A percentile compares a stretch with the other conserved stretches of the same genome.
Conservation (phyloP, 2,329 filamentous ascomycete genomes). For the Corinectria fuckeliana region DNA sequence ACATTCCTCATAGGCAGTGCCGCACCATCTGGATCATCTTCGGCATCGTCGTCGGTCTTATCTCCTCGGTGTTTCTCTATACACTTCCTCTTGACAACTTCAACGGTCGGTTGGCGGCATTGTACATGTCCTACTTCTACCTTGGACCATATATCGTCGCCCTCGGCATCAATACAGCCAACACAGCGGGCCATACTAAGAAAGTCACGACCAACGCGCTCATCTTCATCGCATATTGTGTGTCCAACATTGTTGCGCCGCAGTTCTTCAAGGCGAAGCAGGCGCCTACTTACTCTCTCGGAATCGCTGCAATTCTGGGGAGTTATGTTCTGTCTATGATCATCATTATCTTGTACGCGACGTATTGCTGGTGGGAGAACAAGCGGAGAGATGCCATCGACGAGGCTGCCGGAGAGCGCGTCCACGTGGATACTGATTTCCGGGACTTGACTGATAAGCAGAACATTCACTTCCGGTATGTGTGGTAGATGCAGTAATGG, state of each 20-base stretch:
- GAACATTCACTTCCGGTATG: slow-evolving; percentile 40
- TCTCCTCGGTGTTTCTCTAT: slow-evolving; percentile 38
- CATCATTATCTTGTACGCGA: slow-evolving; percentile 39
- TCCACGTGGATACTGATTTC: slow-evolving; percentile 41
- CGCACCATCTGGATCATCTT: slow-evolving; percentile 24
- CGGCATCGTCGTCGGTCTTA: slow-evolving; percentile 32
- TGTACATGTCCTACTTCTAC: slow-evolving; percentile 44
- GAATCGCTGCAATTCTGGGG: slow-evolving; percentile 26
- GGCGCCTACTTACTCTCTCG: slow-evolving; percentile 39
- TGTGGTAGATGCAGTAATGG: slow-evolving; percentile 28
- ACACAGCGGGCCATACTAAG: slow-evolving; percentile 47
- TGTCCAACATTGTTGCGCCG: slow-evolving; percentile 49
- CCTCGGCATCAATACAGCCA: slow-evolving; percentile 30
- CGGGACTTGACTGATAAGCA: slow-evolving; percentile 45
- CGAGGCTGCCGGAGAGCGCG: slow-evolving; percentile 8
- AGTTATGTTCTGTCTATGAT: slow-evolving; percentile 38
- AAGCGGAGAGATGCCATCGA: slow-evolving; percentile 30
- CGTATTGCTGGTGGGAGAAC: slow-evolving; percentile 43
- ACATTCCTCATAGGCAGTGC: slow-evolving; percentile 23
- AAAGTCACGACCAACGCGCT: slow-evolving; percentile 53
- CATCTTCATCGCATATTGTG: slow-evolving; percentile 52
- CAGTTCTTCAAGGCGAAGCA: slow-evolving; percentile 47
- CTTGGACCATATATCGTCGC: slow-evolving; percentile 39
- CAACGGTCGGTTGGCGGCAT: slow-evolving; percentile 39
- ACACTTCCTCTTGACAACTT: slow-evolving; percentile 38